Evolutionary conservation across 306 rosid genomes (phyloP).

Genomic region (Prunus dulcis): DNA sequence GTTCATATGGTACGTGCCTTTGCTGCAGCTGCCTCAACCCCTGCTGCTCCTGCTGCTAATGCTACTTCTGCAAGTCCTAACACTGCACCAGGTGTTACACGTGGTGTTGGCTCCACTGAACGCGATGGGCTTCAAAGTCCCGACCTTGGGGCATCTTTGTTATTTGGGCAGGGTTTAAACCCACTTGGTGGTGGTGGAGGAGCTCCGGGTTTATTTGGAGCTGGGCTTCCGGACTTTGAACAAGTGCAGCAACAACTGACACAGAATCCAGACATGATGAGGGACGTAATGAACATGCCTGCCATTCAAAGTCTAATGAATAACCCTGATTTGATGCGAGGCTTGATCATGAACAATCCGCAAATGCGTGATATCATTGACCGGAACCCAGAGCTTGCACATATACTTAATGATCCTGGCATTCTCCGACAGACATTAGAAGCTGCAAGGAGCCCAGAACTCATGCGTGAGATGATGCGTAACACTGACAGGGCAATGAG

Average conservation of each 20-base stretch:
- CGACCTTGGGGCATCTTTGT: constrained; percentile 40
- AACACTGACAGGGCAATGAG: constrained; percentile 74
- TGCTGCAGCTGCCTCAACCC: constrained; percentile 35
- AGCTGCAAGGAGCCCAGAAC: constrained; percentile 69
- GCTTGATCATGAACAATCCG: constrained; percentile 59
- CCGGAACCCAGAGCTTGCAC: constrained; percentile 62
- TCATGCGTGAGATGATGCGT: constrained; percentile 76
- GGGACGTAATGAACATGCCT: constrained; percentile 65
- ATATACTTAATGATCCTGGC: constrained; percentile 58
- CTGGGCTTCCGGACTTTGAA: constrained; percentile 51
- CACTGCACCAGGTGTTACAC: constrained; percentile 40
- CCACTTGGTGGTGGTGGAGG: constrained; percentile 33
- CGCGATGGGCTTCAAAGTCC: constrained; percentile 38
- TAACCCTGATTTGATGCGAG: constrained; percentile 57
- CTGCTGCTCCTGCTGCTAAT: constrained; percentile 29
- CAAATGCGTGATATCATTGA: constrained; percentile 64
- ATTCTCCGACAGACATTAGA: constrained; percentile 62
- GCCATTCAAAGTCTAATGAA: constrained; percentile 65
- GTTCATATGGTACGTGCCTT: constrained; percentile 62
- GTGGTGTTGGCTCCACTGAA: constrained; percentile 58
- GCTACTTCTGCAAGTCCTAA: constrained; percentile 27
- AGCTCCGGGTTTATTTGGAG: constrained; percentile 33
- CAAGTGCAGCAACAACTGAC: constrained; percentile 64
- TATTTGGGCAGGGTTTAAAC: constrained; percentile 51
- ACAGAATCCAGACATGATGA: constrained; percentile 64